These are phyloP conservation scores for Hypsizygus marmoreus DNA, from an alignment of 768 basidiomycete species.

Conservation along the genomic window DNA sequence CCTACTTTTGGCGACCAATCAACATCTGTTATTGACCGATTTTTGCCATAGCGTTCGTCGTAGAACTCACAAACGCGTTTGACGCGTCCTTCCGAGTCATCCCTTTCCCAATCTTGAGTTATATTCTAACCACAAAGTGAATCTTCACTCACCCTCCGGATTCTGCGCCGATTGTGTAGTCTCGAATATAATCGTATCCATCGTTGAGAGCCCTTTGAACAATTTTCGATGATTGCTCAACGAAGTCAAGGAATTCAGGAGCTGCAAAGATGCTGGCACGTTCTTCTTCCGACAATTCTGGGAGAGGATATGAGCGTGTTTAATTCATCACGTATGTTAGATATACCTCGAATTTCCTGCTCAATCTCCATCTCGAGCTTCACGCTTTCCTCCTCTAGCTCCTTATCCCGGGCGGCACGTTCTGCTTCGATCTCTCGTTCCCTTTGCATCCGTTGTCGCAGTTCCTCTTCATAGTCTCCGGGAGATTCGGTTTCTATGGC, in stretches of 20 bases:
- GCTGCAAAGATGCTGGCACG: constrained; percentile 78
- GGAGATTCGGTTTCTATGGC: constrained; percentile 58
- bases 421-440: constrained; percentile 77
- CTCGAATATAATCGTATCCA: constrained; percentile 93
- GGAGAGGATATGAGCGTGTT: neutral
- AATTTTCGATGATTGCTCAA: constrained; percentile 93
- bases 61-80: constrained; percentile 94
- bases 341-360: constrained; percentile 76
- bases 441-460: constrained; percentile 65
- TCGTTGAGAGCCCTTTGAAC: constrained; percentile 94
- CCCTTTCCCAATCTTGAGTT: constrained; percentile 44
- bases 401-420: constrained; percentile 67
- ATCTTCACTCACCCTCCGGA: constrained; percentile 66
- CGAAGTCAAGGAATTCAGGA: constrained; percentile 91
- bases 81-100: constrained; percentile 89
- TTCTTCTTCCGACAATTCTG: constrained; percentile 89
- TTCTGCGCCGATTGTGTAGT: constrained; percentile 91
- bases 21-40: constrained; percentile 92
- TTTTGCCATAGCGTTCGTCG: constrained; percentile 89
- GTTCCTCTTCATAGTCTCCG: constrained; percentile 65
- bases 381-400: constrained; percentile 80
- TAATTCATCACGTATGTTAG: neutral
- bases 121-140: neutral
- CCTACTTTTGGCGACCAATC: constrained; percentile 97
- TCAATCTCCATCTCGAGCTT: constrained; percentile 87